Conservation (phyloP, 1,139 yeast species). For the Geotrichum restrictum region DNA sequence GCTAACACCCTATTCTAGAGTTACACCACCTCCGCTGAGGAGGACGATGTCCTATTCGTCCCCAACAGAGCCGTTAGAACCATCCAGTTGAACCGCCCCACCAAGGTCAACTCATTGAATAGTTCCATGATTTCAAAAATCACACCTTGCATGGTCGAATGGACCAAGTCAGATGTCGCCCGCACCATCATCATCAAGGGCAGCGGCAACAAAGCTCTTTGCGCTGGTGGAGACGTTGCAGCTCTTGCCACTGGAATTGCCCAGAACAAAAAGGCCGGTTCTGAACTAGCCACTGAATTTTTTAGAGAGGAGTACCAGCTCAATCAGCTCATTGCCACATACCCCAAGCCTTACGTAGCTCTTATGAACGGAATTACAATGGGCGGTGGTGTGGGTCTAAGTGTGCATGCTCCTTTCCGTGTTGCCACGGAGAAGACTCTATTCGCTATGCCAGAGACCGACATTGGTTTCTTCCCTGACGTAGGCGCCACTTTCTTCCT, state of each 20-base stretch:
- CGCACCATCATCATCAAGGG: conserved; percentile 69
- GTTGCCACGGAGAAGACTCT: conserved; percentile 84
- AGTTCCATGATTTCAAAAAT: conserved; percentile 73
- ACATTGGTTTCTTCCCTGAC: conserved; percentile 94
- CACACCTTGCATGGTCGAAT: conserved; percentile 70
- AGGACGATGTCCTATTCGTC: conserved; percentile 59
- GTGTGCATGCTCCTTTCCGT: conserved; percentile 91
- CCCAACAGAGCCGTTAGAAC: conserved; percentile 66
- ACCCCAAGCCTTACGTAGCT: conserved; percentile 77
- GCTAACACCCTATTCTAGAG: conserved; percentile 63
- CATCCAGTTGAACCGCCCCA: conserved; percentile 72
- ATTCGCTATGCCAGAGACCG: conserved; percentile 97
- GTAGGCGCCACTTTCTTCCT: conserved; percentile 91
- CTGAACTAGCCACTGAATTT: conserved; percentile 51
- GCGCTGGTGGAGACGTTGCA: conserved; percentile 92
- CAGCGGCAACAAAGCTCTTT: conserved; percentile 48
- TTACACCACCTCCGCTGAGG: conserved; percentile 54
- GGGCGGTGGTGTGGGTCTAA: conserved; percentile 97
- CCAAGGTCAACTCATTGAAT: conserved; percentile 81
- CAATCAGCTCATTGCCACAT: conserved; percentile 75
- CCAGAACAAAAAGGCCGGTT: conserved; percentile 40
- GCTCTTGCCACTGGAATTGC: conserved; percentile 56
- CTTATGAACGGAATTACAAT: conserved; percentile 89
- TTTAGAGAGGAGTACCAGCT: conserved; percentile 79
- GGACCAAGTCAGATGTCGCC: conserved; percentile 62